A percentile compares a stretch with the other conserved stretches of the same genome.
phyloP scores from a whole-genome alignment of 176 grass and related monocot species.

The Triticum dicoccoides region DNA sequence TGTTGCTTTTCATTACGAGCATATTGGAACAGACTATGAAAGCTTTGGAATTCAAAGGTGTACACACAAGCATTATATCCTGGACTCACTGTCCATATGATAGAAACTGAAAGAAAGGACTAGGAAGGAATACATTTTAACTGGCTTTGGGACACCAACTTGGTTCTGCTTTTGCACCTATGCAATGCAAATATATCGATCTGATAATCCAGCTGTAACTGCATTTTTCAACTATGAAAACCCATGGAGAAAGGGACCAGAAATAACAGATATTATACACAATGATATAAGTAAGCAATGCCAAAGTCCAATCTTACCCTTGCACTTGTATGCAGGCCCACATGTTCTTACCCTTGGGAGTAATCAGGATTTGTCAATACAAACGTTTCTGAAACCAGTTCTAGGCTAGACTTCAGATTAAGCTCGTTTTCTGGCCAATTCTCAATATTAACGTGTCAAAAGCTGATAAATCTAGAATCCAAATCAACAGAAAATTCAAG shows the following conservation, averaged over 20 bases:
- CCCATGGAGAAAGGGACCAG: not conserved
- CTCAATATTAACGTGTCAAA: not conserved
- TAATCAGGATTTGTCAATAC: not conserved
- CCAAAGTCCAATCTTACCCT: not conserved
- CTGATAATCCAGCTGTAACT: not conserved
- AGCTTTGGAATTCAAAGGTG: not conserved
- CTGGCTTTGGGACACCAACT: not conserved
- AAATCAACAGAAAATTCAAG: not conserved
- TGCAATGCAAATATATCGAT: not conserved
- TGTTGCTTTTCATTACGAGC: not conserved
- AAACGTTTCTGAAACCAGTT: not conserved
- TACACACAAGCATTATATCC: not conserved
- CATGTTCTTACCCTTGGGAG: not conserved
- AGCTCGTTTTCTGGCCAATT: not conserved
- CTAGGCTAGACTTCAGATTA: not conserved
- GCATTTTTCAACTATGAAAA: not conserved
- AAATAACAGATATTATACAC: not conserved
- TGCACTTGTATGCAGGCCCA: not conserved
- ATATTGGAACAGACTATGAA: not conserved
- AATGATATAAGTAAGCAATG: not conserved
- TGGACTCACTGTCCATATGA: not conserved
- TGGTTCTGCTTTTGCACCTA: not conserved
- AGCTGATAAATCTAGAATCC: not conserved
- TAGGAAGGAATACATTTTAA: not conserved
- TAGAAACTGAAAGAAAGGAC: not conserved